A percentile compares a stretch with the other conserved stretches of the same genome.
These are phyloP conservation scores for Akanthomyces lecanii DNA, from an alignment of 2,329 filamentous ascomycete species.

Conservation along the genomic window DNA sequence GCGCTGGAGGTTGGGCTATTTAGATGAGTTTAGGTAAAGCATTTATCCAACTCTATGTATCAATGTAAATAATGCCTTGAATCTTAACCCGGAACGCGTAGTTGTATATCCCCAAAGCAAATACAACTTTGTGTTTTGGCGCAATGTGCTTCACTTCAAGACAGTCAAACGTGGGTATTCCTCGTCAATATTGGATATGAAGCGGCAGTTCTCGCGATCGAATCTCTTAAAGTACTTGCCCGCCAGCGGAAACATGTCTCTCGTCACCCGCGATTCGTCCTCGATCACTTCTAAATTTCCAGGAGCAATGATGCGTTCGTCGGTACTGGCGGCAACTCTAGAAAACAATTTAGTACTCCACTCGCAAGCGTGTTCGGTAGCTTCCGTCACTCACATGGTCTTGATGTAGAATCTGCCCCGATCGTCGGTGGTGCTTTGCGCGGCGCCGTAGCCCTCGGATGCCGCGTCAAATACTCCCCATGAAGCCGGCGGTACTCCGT, in stretches of 20 bases:
- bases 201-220: conserved; percentile 60
- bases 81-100: not conserved
- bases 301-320: conserved; percentile 48
- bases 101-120: too few relatives aligned
- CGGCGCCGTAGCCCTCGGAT: not conserved
- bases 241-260: conserved; percentile 62
- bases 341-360: not conserved
- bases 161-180: conserved; percentile 59
- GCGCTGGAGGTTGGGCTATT: not conserved
- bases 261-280: conserved; percentile 43
- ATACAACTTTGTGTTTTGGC: not conserved
- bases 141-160: not conserved
- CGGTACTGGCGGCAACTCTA: conserved; percentile 27
- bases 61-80: not conserved
- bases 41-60: not conserved
- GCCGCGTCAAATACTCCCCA: conserved; percentile 8
- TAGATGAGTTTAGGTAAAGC: not conserved
- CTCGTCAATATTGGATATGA: conserved; percentile 76
- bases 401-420: conserved; percentile 67
- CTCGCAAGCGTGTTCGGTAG: not conserved
- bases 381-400: conserved; percentile 63
- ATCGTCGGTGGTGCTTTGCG: conserved; percentile 41
- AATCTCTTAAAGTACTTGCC: conserved; percentile 89
- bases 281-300: conserved; percentile 70
- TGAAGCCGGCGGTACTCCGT: not conserved